phyloP scores from a whole-genome alignment of 2,329 filamentous ascomycete genomes.

The Neocucurbitaria cava region DNA sequence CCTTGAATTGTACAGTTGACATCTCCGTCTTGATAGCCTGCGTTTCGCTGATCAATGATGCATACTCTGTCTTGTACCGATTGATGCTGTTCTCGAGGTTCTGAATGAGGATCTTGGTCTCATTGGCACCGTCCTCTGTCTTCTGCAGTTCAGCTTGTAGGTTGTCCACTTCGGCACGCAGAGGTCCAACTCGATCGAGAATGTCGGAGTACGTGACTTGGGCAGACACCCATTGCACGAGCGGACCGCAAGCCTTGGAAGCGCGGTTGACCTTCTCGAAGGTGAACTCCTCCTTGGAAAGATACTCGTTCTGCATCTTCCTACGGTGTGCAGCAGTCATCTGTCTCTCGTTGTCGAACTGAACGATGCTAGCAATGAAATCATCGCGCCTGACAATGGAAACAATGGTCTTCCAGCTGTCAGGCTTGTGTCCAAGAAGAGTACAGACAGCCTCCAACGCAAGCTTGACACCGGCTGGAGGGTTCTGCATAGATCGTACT shows the following conservation, averaged over 20 bases:
- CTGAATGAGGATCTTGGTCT: conserved; percentile 85
- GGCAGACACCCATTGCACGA: conserved; percentile 96
- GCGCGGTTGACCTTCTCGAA: conserved; percentile 96
- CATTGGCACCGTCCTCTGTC: conserved; percentile 91
- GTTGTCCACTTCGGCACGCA: conserved; percentile 86
- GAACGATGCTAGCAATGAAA: conserved; percentile 97
- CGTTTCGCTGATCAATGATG: conserved; percentile 92
- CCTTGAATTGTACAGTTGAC: conserved; percentile 95
- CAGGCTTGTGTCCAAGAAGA: conserved; percentile 85
- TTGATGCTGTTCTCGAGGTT: conserved; percentile 89
- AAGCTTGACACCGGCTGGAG: conserved; percentile 87
- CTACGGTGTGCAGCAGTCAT: conserved; percentile 84
- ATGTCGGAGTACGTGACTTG: conserved; percentile 99
- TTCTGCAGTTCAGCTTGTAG: conserved; percentile 88
- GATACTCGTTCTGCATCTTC: conserved; percentile 91
- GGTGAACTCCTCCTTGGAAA: conserved; percentile 94
- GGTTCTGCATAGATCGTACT: conserved; percentile 95
- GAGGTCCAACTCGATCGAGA: conserved; percentile 87
- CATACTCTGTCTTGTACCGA: conserved; percentile 95
- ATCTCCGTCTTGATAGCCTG: conserved; percentile 98
- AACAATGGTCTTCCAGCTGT: conserved; percentile 91
- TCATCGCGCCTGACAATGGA: conserved; percentile 89
- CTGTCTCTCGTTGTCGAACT: conserved; percentile 92
- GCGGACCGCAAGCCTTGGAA: conserved; percentile 93
- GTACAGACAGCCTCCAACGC: conserved; percentile 97